phyloP scores from a whole-genome alignment of 257 asterid species.

The Nicotiana sylvestris region DNA sequence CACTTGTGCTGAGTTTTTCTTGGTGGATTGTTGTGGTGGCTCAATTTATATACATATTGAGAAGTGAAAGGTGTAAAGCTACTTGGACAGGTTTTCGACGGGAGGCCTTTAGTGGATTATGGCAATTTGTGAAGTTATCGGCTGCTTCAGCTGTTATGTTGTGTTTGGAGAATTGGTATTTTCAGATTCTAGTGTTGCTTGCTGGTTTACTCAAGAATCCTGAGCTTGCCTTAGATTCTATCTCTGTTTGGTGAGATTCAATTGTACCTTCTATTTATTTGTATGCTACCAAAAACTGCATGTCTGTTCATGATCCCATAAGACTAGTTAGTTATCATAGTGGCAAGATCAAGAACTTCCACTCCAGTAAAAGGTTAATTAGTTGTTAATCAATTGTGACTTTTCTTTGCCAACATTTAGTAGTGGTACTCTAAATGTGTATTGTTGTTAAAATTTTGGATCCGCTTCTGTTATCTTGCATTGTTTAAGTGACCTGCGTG shows the following conservation, averaged over 20 bases:
- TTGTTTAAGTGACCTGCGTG: not conserved
- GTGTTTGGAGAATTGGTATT: slow-evolving; percentile 42
- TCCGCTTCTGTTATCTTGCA: not conserved
- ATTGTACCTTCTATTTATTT: no score
- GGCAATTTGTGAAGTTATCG: slow-evolving; percentile 30
- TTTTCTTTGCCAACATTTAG: no score
- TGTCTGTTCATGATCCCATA: not conserved
- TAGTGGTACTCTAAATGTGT: no score
- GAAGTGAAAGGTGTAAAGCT: slow-evolving; percentile 24
- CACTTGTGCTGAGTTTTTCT: slow-evolving; percentile 29
- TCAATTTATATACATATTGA: slow-evolving; percentile 29
- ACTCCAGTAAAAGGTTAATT: no score
- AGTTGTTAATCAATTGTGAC: no score
- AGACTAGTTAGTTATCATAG: not conserved
- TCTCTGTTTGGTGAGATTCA: slow-evolving; percentile 27
- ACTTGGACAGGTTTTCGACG: slow-evolving; percentile 30
- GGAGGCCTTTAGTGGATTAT: slow-evolving; percentile 30
- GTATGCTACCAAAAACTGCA: not conserved
- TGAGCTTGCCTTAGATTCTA: slow-evolving; percentile 34
- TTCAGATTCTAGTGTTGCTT: slow-evolving; percentile 31
- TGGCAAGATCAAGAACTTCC: not conserved
- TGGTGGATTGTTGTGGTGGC: slow-evolving; percentile 36
- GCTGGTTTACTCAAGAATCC: slow-evolving; percentile 34
- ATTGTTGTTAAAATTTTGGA: not conserved
- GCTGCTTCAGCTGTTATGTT: slow-evolving; percentile 35